Base-by-base conservation (phyloP, 202 grass and related monocot species). In the Zizania palustris region DNA sequence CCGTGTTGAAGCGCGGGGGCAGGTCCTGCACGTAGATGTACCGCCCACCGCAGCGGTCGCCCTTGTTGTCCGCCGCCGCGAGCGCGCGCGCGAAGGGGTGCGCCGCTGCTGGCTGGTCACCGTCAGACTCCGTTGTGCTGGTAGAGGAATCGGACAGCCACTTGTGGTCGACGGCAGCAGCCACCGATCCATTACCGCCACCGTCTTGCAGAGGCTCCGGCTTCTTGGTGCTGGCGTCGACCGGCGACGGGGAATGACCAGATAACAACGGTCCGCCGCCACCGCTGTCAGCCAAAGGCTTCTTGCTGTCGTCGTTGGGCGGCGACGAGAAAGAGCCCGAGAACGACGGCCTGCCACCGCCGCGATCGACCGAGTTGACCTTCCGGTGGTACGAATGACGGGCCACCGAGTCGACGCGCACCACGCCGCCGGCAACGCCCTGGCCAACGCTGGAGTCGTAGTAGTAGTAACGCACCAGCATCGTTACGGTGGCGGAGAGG, bases 1-100 rank as follows among this genome's bases (percentile, higher is more conserved):
- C 93, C 20, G 63, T 62, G 75, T 96, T 92, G 83, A 96, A 96
- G 13, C 80, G 81, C 3, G 73, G 44, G 0, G 89, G 89, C 3
- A 96, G 81, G 5, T 89, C 69, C 50, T 90, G 90, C 35, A 92
- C 75, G 67, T 96, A 92, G 69, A 95, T 79, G 85, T 94, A 91
- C 58, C 84, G 83, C 3, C 84, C 84, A 22, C 51, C 45, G 62
- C 92, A 96, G 2, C 80, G 81, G 75, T 90, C 89, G 4, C 55
- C 4, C 65, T 33, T 35, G 45, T 65, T 65, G 10, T 75, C 72
- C 7, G 53, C 33, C 12, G 54, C 51, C 9, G 57, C 43, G 18
- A 75, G 57, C 1, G 48, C 67, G 10, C 66, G 55, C 43, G 36
- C 41, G 74, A 78, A 78, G 9, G 74, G 8, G 18, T 57, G 58